phyloP scores from a whole-genome alignment of 257 asterid genomes.

The Scutellaria baicalensis region DNA sequence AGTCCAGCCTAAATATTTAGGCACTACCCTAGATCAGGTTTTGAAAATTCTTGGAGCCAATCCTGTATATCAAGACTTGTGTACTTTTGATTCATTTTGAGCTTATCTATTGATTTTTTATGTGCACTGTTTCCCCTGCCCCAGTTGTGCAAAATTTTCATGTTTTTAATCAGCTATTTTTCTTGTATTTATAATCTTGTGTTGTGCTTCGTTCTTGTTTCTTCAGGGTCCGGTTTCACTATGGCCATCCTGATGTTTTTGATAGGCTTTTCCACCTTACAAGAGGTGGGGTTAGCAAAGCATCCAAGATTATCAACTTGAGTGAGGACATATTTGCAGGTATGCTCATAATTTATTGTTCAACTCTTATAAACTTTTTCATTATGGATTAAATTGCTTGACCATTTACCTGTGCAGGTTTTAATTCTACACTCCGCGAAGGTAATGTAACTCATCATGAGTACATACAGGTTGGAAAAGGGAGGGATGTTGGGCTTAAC shows the following conservation, averaged over 20 bases:
- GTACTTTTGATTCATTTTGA: background rate
- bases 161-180: background rate
- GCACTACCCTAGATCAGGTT: background rate
- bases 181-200: background rate
- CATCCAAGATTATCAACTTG: slow-evolving; percentile 85
- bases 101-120: background rate
- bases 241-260: slow-evolving; percentile 98
- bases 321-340: slow-evolving; percentile 99
- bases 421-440: slow-evolving; percentile 95
- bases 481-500: slow-evolving; percentile 98
- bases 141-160: background rate
- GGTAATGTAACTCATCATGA: slow-evolving; percentile 99
- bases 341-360: slow-evolving; percentile 18
- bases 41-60: background rate
- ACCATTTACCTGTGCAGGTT: slow-evolving; percentile 42
- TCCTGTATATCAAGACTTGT: background rate
- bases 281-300: slow-evolving; percentile 97
- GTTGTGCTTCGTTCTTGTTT: slow-evolving; percentile 6
- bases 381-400: background rate
- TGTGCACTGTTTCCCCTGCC: background rate
- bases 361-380: background rate
- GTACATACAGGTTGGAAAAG: slow-evolving; percentile 98
- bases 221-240: slow-evolving; percentile 94
- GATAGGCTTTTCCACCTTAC: slow-evolving; percentile 96
- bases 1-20: background rate